phyloP scores from a whole-genome alignment of 2,329 filamentous ascomycete species.

The Neonectria hederae region DNA sequence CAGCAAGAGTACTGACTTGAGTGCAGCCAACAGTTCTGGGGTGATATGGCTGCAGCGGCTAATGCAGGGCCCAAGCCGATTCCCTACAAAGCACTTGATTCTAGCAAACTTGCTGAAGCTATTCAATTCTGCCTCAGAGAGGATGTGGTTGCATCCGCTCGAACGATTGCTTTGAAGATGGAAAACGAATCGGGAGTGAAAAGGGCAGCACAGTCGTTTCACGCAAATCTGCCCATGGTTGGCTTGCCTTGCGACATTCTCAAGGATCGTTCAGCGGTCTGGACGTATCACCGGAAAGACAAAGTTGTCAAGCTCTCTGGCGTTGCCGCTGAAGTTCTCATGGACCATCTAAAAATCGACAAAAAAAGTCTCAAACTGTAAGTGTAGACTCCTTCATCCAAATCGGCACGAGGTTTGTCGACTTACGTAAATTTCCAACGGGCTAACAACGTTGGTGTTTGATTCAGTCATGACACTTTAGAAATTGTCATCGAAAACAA shows the following conservation, averaged over 20 bases:
- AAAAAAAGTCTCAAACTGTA: conserved; percentile 24
- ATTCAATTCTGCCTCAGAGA: conserved; percentile 17
- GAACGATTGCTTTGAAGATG: conserved; percentile 21
- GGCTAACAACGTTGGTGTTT: background rate
- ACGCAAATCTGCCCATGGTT: conserved; percentile 28
- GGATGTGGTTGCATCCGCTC: conserved; percentile 5
- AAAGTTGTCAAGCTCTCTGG: conserved; percentile 22
- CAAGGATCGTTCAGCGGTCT: conserved; percentile 9
- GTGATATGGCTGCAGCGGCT: conserved; percentile 21
- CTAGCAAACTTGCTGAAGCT: conserved; percentile 1
- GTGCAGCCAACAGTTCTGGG: conserved; percentile 30
- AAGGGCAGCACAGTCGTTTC: conserved; percentile 31
- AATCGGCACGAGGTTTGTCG: background rate
- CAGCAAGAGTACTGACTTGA: background rate
- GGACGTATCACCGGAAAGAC: background rate
- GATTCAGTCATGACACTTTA: conserved; percentile 1
- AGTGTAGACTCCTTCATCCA: background rate
- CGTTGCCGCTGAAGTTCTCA: conserved; percentile 25
- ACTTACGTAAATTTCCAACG: too few relatives aligned
- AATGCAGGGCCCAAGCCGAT: conserved; percentile 25
- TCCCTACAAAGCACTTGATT: conserved; percentile 10
- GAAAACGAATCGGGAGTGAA: conserved; percentile 22
- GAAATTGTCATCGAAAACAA: conserved; percentile 19
- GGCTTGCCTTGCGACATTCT: conserved; percentile 28
- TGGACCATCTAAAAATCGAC: background rate